Base-by-base conservation (phyloP, 163 green algal genomes). In the Volvox carteri region DNA sequence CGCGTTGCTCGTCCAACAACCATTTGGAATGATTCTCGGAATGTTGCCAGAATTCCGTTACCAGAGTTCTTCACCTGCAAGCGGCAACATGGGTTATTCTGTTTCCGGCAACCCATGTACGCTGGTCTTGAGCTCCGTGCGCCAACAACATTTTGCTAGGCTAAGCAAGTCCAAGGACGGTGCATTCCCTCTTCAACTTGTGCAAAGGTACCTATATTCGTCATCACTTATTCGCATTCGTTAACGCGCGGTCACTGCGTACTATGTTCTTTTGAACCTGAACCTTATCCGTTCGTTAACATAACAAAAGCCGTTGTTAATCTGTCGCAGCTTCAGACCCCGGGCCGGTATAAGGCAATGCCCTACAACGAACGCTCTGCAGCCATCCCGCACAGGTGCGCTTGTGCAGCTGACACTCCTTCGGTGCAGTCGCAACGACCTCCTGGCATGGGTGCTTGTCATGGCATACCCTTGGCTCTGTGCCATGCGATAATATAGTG, bases 241-340 rank as follows among this genome's bases (percentile, higher is more conserved):
- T 35, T 23, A 4, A 37, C 19, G 19, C 14, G 35, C 14, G 11
- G n/a, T 39, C 9, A 19, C 4, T 37, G 60, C 25, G 18, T 11
- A 39, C 2, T 11, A 11, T 39, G 14, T 39, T 30, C 60, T 72
- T 65, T 65, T 23, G 7, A 19, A 30, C 25, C 5, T 28, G 60
- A 19, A 72, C 60, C 60, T 72, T 72, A 72, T 72, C 60, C 60
- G 60, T 23, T 72, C 60, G 60, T 72, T 72, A 33, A 39, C 60
- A 7, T 37, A 19, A 11, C 60, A 23, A 72, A 39, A 72, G 60
- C 60, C 11, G 14, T 39, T 37, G 60, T 72, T 28, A 39, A 39
- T 11, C 60, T 6, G 23, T 39, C 60, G 60, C 25, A 8, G 3
- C 60, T 72, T 30, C 54, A 65, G 54, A 65, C 8, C 2, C 19